Evolutionary conservation across 257 asterid genomes (phyloP), one percentile per base, ranked within the genome.

Genomic region (Fraxinus excelsior): DNA sequence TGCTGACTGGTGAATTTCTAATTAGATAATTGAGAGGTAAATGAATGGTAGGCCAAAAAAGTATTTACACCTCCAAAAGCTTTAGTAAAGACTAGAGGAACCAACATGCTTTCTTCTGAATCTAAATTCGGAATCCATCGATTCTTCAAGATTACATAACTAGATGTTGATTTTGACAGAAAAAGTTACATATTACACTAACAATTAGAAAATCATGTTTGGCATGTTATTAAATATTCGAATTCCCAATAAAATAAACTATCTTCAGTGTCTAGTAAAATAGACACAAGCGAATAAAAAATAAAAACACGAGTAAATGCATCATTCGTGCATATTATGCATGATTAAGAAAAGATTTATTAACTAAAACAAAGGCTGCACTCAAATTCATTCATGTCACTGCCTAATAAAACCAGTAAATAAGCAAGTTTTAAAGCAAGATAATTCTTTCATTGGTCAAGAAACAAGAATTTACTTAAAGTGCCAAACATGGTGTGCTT

Each of bases 1-100:
- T 83, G 88, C 84, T 87, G 83, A 91, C 91, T 31, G 97, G 91
- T 79, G 95, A 90, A 78, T 91, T 89, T 90, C 98, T 94, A 85
- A 89, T 87, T 79, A 85, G 86, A 92, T 82, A 84, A 89, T 90
- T 82, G 79, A 92, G 87, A 87, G 75, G 88, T 35, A 92, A 89
- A 86, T 81, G 85, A 87, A 85, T 83, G 73, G 85, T 86, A 80
- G 87, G 89, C 85, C 85, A 82, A 74, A 67, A 80, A 76, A 66
- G 62, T 72, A 85, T 35, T 78, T 56, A 74, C 28, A 79, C 90
- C 90, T 83, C 86, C 90, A 85, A 76, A 85, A 83, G 42, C 83
- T 85, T 85, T 67, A 76, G 84, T 82, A 79, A 85, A 89, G 82
- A 76, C 85, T 86, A 80, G 78, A 74, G 84, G 82, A 77, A 37